Conservation (phyloP, 2,329 filamentous ascomycete species). For the Exophiala sp. region DNA sequence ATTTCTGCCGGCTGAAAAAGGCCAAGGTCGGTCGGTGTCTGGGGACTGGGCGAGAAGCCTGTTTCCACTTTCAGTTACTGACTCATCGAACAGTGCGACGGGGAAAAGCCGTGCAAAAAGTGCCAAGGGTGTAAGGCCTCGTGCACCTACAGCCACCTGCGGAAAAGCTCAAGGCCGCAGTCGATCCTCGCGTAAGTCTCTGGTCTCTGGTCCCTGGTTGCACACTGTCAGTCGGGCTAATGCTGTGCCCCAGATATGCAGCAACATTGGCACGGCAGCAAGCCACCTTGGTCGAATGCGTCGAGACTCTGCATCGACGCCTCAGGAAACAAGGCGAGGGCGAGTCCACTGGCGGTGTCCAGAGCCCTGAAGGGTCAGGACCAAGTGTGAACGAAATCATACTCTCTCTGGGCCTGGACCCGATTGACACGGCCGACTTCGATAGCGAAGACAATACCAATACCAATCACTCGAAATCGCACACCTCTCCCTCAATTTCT, state of each 20-base stretch:
- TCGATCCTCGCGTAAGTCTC: neutral
- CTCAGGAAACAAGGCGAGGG: neutral
- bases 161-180: neutral
- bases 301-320: neutral
- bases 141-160: neutral
- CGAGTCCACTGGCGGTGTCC: neutral
- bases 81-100: neutral
- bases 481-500: neutral
- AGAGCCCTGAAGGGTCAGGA: neutral
- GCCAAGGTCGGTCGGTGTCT: constrained; percentile 1
- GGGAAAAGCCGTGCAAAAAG: neutral
- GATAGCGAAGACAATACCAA: neutral
- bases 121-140: neutral
- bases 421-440: neutral
- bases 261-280: constrained; percentile 2
- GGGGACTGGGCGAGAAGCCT: too few relatives aligned
- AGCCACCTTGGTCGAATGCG: neutral
- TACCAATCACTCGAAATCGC: neutral
- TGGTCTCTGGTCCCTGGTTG: neutral
- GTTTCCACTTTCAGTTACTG: too few relatives aligned
- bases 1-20: constrained; percentile 3
- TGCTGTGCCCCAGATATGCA: neutral
- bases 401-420: neutral
- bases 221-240: neutral
- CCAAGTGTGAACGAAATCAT: neutral